Evolutionary conservation across 2,329 filamentous ascomycete species (phyloP), one percentile per base, ranked within the genome.

Genomic region (Fusarium graminum): DNA sequence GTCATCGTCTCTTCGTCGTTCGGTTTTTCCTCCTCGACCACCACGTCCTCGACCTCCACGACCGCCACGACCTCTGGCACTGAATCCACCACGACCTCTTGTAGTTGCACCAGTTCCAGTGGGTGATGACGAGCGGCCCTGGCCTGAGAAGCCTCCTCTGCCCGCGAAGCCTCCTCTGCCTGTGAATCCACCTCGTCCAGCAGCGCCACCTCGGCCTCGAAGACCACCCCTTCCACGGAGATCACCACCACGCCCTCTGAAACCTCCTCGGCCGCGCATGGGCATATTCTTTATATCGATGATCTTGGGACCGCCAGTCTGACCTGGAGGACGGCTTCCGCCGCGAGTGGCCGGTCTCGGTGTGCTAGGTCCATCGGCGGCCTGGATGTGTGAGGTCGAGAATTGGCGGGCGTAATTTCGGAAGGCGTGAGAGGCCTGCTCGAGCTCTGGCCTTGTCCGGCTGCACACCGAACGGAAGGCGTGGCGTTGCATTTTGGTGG

Each of bases 231-330:
- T 41, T 22, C 63, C 69, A n/a, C 60, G 49, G 9, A 68, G 52
- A 36, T 16, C 34, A 22, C 41, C 62, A 16, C 73, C 70, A 14
- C 75, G 71, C 6, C 74, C 66, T 26, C 77, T 75, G 13, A 64
- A 30, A 13, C 68, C 68, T 17, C 68, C 63, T 16, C 67, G 53
- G 12, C 68, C 69, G 10, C 68, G 66, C 25, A 70, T 38, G 22
- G 67, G 79, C 13, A 82, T 70, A 55, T 71, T 80, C 55, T 72
- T 75, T 53, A 82, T 69, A 54, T 80, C 79, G 44, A 83, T 74
- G 16, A 82, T 71, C 58, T 76, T 79, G 25, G 77, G 74, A 34
- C 65, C 63, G 14, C 68, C 67, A 16, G 58, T 26, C 28, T 65
- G 45, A 7, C 50, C 57, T 3, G 63, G 34, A 38, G 16, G 16